phyloP scores from a whole-genome alignment of 129 eudicot species.

The Smallanthus sonchifolius region DNA sequence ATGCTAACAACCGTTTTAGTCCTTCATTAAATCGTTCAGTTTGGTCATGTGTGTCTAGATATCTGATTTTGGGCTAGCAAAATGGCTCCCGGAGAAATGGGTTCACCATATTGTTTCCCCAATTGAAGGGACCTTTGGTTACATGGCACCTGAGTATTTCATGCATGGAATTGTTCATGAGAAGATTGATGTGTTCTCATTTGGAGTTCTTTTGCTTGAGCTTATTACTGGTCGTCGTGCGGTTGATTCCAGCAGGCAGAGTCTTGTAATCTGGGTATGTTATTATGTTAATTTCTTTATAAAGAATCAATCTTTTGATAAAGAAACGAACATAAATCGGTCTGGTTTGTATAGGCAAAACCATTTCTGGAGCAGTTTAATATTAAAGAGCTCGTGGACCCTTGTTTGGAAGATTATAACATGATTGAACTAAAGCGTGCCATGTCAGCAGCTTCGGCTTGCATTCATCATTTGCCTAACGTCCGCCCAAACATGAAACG shows the following conservation, averaged over 20 bases:
- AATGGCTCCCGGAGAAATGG: conserved; percentile 98
- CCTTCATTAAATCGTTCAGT: background rate
- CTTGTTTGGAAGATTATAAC: conserved; percentile 56
- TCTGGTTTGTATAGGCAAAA: conserved; percentile 53
- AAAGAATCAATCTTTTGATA: background rate
- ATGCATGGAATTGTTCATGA: conserved; percentile 96
- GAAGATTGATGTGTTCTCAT: conserved; percentile 93
- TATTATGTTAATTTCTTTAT: conserved; percentile 1
- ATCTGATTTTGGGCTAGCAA: conserved; percentile 94
- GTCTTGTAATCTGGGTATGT: conserved; percentile 94
- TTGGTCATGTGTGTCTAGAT: conserved; percentile 45
- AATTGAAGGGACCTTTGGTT: conserved; percentile 96
- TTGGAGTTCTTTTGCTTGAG: conserved; percentile 88
- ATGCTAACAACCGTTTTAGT: background rate
- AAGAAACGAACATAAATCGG: background rate
- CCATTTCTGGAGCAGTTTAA: conserved; percentile 60
- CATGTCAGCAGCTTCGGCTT: conserved; percentile 64
- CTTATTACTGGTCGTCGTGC: conserved; percentile 96
- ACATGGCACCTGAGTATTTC: conserved; percentile 98
- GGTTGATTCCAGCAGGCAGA: conserved; percentile 82
- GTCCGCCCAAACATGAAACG: conserved; percentile 74
- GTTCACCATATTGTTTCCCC: conserved; percentile 83
- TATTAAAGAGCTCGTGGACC: conserved; percentile 62
- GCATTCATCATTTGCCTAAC: conserved; percentile 71
- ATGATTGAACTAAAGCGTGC: conserved; percentile 51